These are phyloP conservation scores for Eucalyptus coolabah DNA, from an alignment of 345 rosid genomes.

Conservation along the genomic window DNA sequence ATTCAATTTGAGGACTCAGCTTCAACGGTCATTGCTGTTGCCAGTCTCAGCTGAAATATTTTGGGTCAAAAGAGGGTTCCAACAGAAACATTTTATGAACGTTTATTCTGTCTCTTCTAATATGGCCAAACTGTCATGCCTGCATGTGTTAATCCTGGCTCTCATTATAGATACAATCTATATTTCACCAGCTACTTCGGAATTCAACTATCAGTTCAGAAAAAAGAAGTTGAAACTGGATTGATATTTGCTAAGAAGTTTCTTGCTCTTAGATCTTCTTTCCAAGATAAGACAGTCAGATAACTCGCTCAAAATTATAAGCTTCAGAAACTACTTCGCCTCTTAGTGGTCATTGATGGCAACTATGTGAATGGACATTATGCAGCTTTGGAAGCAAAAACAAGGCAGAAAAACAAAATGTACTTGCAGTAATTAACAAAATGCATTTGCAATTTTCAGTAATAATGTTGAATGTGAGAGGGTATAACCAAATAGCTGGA, in stretches of 20 bases:
- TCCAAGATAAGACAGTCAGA: not conserved
- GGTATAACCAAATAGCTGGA: not conserved
- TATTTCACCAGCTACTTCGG: not conserved
- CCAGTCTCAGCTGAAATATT: not conserved
- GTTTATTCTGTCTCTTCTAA: not conserved
- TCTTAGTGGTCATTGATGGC: not conserved
- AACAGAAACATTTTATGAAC: not conserved
- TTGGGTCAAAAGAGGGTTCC: not conserved
- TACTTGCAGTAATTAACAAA: not conserved
- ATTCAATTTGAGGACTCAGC: not conserved
- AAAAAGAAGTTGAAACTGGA: not conserved
- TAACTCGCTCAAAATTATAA: not conserved
- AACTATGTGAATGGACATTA: not conserved
- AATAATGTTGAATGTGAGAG: not conserved
- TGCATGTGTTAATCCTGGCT: not conserved
- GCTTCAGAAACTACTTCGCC: not conserved
- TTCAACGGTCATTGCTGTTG: not conserved
- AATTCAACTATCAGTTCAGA: not conserved
- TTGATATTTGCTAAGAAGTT: not conserved
- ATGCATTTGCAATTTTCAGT: not conserved
- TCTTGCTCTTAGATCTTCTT: not conserved
- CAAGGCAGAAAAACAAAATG: not conserved
- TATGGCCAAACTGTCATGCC: not conserved
- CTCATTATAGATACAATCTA: not conserved
- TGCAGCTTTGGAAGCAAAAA: not conserved